A percentile compares a stretch with the other conserved stretches of the same genome.
phyloP scores from a whole-genome alignment of 495 filamentous ascomycete genomes.

The Neurospora tetrasperma region DNA sequence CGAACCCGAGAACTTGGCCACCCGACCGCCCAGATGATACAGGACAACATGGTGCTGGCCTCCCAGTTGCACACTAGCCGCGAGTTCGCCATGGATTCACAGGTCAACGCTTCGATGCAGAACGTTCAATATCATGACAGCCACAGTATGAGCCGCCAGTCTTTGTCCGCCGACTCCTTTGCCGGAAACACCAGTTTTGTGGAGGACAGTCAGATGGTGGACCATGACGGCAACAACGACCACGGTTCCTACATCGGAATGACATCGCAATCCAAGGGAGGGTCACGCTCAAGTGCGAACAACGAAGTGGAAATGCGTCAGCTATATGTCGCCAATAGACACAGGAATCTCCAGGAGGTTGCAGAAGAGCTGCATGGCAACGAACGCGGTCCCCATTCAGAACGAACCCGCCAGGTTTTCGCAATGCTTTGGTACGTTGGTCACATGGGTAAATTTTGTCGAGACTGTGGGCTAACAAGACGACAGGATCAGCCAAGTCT shows the following conservation, averaged over 20 bases:
- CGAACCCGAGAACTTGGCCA: conserved; percentile 32
- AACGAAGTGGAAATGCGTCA: conserved; percentile 90
- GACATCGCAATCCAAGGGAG: conserved; percentile 46
- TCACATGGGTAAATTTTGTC: background rate
- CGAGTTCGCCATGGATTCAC: conserved; percentile 39
- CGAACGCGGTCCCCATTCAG: conserved; percentile 63
- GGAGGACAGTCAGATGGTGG: conserved; percentile 57
- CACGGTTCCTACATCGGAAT: conserved; percentile 47
- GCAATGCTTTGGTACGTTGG: conserved; percentile 85
- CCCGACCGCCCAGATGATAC: conserved; percentile 36
- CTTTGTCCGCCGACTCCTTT: conserved; percentile 42
- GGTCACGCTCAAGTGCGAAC: conserved; percentile 59
- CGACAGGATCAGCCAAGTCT: conserved; percentile 70
- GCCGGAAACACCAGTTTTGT: conserved; percentile 49
- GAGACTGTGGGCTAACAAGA: conserved; percentile 4
- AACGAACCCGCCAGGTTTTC: conserved; percentile 92
- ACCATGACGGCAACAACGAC: conserved; percentile 57
- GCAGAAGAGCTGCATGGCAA: conserved; percentile 61
- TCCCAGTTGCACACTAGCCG: conserved; percentile 45
- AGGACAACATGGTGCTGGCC: conserved; percentile 58
- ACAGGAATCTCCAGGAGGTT: conserved; percentile 68
- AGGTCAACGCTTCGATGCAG: conserved; percentile 41
- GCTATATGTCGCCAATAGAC: conserved; percentile 64
- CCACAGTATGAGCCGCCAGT: conserved; percentile 42
- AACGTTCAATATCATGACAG: conserved; percentile 35